Evolutionary conservation across 2,329 filamentous ascomycete genomes (phyloP).

Genomic region (Hansfordia pulvinata): DNA sequence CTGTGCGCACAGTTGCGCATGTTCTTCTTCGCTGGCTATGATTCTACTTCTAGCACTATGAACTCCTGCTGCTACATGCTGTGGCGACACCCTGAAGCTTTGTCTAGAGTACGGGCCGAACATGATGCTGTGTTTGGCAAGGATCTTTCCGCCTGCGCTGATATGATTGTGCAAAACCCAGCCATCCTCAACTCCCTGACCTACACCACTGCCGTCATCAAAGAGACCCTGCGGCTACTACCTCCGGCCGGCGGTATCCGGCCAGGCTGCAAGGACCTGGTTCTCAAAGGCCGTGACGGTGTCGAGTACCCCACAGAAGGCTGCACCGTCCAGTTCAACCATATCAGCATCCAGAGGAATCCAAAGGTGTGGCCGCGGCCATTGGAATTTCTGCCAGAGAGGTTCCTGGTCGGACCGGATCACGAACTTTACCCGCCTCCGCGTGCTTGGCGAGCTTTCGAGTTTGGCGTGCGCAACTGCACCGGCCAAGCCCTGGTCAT

Average conservation of each 20-base stretch:
- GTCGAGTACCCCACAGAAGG: conserved; percentile 29
- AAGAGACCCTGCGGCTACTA: conserved; percentile 37
- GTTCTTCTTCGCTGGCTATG: conserved; percentile 24
- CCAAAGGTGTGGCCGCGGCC: conserved; percentile 26
- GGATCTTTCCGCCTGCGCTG: conserved; percentile 18
- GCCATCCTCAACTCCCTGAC: conserved; percentile 31
- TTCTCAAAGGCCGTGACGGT: conserved; percentile 27
- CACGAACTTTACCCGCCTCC: conserved; percentile 21
- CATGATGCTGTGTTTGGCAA: conserved; percentile 26
- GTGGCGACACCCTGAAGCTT: conserved; percentile 16
- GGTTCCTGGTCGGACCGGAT: conserved; percentile 23
- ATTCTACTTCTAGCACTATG: conserved; percentile 21
- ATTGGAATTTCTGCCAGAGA: conserved; percentile 31
- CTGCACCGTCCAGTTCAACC: conserved; percentile 25
- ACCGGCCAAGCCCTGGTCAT: conserved; percentile 32
- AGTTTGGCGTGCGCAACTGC: conserved; percentile 38
- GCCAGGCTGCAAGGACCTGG: conserved; percentile 19
- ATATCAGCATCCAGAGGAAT: conserved; percentile 22
- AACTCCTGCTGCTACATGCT: conserved; percentile 15
- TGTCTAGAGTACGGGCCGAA: conserved; percentile 10
- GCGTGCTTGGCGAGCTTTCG: conserved; percentile 41
- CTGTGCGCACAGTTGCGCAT: conserved; percentile 18
- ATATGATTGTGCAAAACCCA: conserved; percentile 23
- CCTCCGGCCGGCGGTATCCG: conserved; percentile 35
- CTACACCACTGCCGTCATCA: conserved; percentile 36